These are phyloP conservation scores for Globomyces sp. DNA, from an alignment of 371 early-diverging fungal species.

Conservation along the genomic window DNA sequence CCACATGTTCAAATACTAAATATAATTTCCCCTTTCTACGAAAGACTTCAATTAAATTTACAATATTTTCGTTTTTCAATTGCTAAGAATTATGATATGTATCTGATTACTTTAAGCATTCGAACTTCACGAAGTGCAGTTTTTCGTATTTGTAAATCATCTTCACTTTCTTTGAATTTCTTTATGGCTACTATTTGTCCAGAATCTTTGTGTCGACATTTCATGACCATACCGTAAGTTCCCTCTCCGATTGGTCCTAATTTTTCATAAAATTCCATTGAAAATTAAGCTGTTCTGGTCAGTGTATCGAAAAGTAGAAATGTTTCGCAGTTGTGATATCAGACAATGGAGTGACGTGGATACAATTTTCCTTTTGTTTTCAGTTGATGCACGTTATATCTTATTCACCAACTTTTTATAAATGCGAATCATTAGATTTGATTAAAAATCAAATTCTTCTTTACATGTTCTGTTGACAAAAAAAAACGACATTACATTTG, in stretches of 20 bases:
- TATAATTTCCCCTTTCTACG: conserved; percentile 56
- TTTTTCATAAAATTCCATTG: conserved; percentile 54
- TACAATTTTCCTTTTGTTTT: not conserved
- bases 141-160: conserved; percentile 60
- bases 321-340: not conserved
- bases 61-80: conserved; percentile 58
- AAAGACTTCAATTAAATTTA: conserved; percentile 54
- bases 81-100: conserved; percentile 35
- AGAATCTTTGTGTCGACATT: conserved; percentile 55
- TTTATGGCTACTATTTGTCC: conserved; percentile 56
- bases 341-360: conserved; percentile 13
- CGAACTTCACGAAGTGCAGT: conserved; percentile 68
- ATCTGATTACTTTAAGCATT: conserved; percentile 49
- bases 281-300: conserved; percentile 5
- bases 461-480: not conserved
- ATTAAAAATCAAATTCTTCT: not conserved
- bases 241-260: conserved; percentile 66
- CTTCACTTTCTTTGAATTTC: conserved; percentile 54
- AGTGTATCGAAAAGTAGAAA: not conserved
- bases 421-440: not conserved
- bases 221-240: conserved; percentile 69
- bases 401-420: no score
- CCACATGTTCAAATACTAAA: conserved; percentile 60
- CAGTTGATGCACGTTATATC: no score
- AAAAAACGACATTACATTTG: conserved; percentile 4